phyloP scores from a whole-genome alignment of 441 rosid genomes.

The California macrophylla region DNA sequence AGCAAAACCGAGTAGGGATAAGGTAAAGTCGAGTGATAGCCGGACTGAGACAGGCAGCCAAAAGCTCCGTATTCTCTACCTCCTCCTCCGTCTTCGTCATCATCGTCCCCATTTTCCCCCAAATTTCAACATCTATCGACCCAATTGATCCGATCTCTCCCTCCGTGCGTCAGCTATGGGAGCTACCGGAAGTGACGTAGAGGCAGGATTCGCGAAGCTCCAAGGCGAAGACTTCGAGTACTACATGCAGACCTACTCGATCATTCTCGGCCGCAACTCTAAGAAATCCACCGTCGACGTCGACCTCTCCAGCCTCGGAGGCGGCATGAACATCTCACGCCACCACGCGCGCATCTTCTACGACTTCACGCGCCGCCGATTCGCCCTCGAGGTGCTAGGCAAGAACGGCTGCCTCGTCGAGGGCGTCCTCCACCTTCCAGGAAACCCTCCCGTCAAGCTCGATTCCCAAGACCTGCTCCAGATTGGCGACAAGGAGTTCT shows the following conservation, averaged over 20 bases:
- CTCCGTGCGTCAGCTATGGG: conserved; percentile 30
- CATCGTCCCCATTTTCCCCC: background rate
- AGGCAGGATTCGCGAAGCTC: conserved; percentile 89
- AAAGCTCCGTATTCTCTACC: background rate
- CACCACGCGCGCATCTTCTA: conserved; percentile 87
- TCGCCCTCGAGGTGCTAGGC: conserved; percentile 89
- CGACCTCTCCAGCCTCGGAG: conserved; percentile 81
- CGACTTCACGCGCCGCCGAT: conserved; percentile 89
- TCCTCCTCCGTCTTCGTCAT: background rate
- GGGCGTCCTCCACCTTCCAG: conserved; percentile 91
- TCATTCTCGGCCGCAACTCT: conserved; percentile 83
- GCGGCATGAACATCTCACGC: conserved; percentile 94
- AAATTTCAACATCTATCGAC: background rate
- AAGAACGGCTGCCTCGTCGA: conserved; percentile 92
- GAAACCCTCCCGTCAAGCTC: conserved; percentile 78
- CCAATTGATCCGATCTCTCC: background rate
- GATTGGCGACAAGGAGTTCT: conserved; percentile 87
- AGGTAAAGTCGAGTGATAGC: background rate
- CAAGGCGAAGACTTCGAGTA: conserved; percentile 97
- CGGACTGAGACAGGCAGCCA: background rate
- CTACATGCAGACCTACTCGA: conserved; percentile 94
- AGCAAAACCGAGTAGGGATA: background rate
- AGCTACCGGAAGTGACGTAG: conserved; percentile 56
- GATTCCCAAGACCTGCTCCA: conserved; percentile 85
- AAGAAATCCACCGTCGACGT: conserved; percentile 90